These are phyloP conservation scores for Lentinula sp. DNA, from an alignment of 768 basidiomycete genomes.

Conservation along the genomic window DNA sequence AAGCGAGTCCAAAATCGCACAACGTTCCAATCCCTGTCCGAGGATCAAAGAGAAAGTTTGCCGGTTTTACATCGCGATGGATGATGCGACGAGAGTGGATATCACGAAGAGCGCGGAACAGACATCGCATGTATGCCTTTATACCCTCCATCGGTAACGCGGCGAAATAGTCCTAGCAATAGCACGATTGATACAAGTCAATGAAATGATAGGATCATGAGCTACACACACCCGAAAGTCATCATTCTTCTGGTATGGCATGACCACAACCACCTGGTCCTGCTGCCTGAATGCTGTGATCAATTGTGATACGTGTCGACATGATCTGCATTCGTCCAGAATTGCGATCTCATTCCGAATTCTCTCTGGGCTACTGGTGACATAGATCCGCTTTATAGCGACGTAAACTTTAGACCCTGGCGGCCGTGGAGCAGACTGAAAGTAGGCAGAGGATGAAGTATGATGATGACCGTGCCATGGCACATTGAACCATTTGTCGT, in stretches of 20 bases:
- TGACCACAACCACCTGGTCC: conserved; percentile 90
- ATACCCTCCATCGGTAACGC: conserved; percentile 69
- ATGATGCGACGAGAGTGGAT: conserved; percentile 84
- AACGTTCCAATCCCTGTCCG: conserved; percentile 77
- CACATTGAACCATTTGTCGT: conserved; percentile 70
- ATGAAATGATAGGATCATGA: not conserved
- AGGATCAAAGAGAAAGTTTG: conserved; percentile 93
- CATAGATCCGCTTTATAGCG: conserved; percentile 95
- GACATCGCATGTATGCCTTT: conserved; percentile 82
- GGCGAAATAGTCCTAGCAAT: conserved; percentile 67
- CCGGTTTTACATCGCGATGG: conserved; percentile 97
- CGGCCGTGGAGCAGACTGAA: conserved; percentile 44
- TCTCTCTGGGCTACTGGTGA: conserved; percentile 88
- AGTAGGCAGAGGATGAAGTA: conserved; percentile 54
- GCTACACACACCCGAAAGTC: conserved; percentile 81
- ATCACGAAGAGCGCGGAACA: conserved; percentile 86
- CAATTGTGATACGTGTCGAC: conserved; percentile 84
- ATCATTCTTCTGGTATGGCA: conserved; percentile 89
- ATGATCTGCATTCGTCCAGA: conserved; percentile 78
- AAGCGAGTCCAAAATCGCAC: conserved; percentile 94
- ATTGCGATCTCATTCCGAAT: conserved; percentile 92
- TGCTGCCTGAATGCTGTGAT: conserved; percentile 89
- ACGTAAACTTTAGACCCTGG: conserved; percentile 62
- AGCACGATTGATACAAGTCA: not conserved
- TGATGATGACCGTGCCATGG: conserved; percentile 70